Percentiles rank a stretch among this genome's conserved stretches.
These are phyloP conservation scores for Entomortierella chlamydospora DNA, from an alignment of 192 early-diverging fungal genomes.

Conservation along the genomic window DNA sequence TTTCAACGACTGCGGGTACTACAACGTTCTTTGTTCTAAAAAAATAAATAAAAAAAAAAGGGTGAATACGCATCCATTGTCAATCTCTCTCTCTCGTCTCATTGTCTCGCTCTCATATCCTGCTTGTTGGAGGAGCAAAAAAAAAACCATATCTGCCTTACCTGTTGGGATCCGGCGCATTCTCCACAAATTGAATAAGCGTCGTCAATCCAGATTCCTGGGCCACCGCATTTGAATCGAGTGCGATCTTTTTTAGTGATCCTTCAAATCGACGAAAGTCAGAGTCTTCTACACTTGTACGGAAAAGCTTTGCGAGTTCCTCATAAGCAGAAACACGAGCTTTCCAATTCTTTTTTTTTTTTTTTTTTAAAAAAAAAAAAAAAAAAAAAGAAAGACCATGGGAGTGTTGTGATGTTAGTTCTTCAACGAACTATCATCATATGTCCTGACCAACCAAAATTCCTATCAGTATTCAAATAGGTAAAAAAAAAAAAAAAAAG, in stretches of 20 bases:
- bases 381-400: slow-evolving; percentile 16
- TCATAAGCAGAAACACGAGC: slow-evolving; percentile 88
- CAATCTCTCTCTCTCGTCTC: too few species aligned
- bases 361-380: slow-evolving; percentile 17
- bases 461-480: slow-evolving; percentile 1
- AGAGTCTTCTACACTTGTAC: slow-evolving; percentile 69
- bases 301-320: slow-evolving; percentile 78
- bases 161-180: slow-evolving; percentile 83
- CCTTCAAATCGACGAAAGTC: slow-evolving; percentile 80
- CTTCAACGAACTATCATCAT: background rate
- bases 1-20: slow-evolving; percentile 84
- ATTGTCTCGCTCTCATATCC: too few species aligned
- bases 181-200: slow-evolving; percentile 80
- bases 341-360: slow-evolving; percentile 87
- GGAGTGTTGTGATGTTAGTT: too few species aligned
- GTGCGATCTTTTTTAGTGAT: slow-evolving; percentile 82
- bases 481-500: slow-evolving; percentile 19
- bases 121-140: too few species aligned
- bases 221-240: slow-evolving; percentile 91
- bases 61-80: background rate
- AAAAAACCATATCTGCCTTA: slow-evolving; percentile 33
- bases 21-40: slow-evolving; percentile 75
- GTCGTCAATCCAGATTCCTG: slow-evolving; percentile 87
- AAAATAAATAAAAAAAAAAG: slow-evolving; percentile 6
- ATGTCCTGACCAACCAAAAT: background rate